Evolutionary conservation across 345 rosid species (phyloP).

Genomic region (Dipteronia sinensis): DNA sequence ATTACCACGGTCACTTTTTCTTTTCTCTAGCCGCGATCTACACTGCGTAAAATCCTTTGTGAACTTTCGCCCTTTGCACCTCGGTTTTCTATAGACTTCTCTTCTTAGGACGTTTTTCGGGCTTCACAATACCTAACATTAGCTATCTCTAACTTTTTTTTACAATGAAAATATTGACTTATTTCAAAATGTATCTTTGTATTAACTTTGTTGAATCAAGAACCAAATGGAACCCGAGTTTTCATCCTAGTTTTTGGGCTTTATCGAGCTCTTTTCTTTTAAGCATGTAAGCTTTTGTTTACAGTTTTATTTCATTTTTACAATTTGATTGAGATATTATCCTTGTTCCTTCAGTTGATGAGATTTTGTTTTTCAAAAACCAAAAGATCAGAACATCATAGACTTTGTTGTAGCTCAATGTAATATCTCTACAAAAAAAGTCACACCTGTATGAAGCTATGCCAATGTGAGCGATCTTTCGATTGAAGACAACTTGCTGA

Average conservation of each 20-base stretch:
- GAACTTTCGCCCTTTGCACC: too few relatives aligned
- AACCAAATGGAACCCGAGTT: slow-evolving; percentile 56
- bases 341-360: neutral
- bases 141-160: neutral
- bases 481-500: slow-evolving; percentile 28
- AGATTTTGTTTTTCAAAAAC: slow-evolving; percentile 47
- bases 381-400: slow-evolving; percentile 54
- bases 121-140: neutral
- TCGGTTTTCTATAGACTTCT: too few relatives aligned
- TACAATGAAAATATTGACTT: neutral
- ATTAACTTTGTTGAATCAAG: slow-evolving; percentile 39
- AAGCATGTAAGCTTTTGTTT: slow-evolving; percentile 47
- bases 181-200: neutral
- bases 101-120: too few relatives aligned
- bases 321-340: neutral
- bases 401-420: slow-evolving; percentile 51
- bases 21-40: too few relatives aligned
- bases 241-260: slow-evolving; percentile 66
- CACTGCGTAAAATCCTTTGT: too few relatives aligned
- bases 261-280: slow-evolving; percentile 73
- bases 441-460: slow-evolving; percentile 2
- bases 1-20: too few relatives aligned
- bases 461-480: slow-evolving; percentile 17
- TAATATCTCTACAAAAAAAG: slow-evolving; percentile 27
- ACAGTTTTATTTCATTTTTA: neutral